Percentiles rank a stretch among this genome's conserved stretches.
phyloP scores from a whole-genome alignment of 176 grass and related monocot species.

The Avena sativa region DNA sequence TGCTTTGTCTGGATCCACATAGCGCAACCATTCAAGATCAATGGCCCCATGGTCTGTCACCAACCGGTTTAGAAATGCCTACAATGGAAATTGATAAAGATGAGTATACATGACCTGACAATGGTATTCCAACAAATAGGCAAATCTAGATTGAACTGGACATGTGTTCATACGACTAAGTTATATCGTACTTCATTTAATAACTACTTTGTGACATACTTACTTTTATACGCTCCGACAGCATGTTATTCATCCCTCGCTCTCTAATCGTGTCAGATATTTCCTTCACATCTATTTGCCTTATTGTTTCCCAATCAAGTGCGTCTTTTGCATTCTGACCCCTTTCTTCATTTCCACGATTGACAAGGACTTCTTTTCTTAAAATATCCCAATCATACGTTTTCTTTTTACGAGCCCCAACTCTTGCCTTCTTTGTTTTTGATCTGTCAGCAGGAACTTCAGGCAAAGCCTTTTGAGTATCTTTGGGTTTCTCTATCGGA shows the following conservation, averaged over 20 bases:
- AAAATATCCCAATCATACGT: conserved; percentile 75
- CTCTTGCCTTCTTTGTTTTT: conserved; percentile 59
- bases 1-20: conserved; percentile 75
- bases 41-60: conserved; percentile 73
- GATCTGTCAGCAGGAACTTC: conserved; percentile 34
- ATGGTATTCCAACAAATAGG: conserved; percentile 29
- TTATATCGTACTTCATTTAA: neutral
- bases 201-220: conserved; percentile 27
- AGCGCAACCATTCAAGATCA: conserved; percentile 77
- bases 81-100: conserved; percentile 36
- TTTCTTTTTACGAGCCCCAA: conserved; percentile 46
- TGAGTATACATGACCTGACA: conserved; percentile 9
- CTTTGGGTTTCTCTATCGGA: conserved; percentile 33
- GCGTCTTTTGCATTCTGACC: conserved; percentile 55
- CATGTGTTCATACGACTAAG: conserved; percentile 7
- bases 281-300: conserved; percentile 55
- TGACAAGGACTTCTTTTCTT: conserved; percentile 56
- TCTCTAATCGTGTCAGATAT: conserved; percentile 75
- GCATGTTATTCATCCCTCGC: conserved; percentile 88
- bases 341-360: conserved; percentile 49
- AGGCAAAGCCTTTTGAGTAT: conserved; percentile 32
- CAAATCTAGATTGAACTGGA: conserved; percentile 23
- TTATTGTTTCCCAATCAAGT: conserved; percentile 74
- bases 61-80: conserved; percentile 75
- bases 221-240: conserved; percentile 84